These are phyloP conservation scores for Paraconiothyrium brasiliense DNA, from an alignment of 2,329 filamentous ascomycete genomes.

Conservation along the genomic window DNA sequence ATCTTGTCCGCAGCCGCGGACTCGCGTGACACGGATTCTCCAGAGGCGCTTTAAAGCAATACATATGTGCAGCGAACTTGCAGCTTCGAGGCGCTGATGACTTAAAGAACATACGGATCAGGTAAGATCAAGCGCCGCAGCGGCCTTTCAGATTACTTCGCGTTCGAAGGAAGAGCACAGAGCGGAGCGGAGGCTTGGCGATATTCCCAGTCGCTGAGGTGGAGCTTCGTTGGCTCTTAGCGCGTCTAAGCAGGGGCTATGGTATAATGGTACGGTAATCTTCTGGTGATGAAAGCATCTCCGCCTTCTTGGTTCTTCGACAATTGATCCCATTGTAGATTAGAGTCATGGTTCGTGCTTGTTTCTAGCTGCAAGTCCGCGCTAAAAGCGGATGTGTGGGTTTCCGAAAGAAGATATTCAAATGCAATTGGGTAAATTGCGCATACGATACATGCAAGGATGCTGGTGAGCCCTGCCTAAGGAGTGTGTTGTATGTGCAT, in stretches of 20 bases:
- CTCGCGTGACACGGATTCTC: background rate
- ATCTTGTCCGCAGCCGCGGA: background rate
- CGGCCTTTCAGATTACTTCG: background rate
- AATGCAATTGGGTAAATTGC: background rate
- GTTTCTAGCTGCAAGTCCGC: slow-evolving; percentile 4
- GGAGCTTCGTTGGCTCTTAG: background rate
- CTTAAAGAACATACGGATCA: background rate
- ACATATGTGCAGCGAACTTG: slow-evolving; percentile 1
- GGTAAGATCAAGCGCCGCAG: background rate
- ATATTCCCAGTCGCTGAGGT: background rate
- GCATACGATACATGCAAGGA: background rate
- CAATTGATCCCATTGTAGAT: background rate
- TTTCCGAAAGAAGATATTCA: background rate
- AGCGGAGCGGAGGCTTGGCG: slow-evolving; percentile 13
- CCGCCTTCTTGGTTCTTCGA: background rate
- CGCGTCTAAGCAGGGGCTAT: background rate
- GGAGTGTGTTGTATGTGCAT: background rate
- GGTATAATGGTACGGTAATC: background rate
- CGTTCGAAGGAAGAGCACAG: background rate
- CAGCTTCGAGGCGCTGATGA: slow-evolving; percentile 6
- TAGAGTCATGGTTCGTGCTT: no score
- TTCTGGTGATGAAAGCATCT: background rate
- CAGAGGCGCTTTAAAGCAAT: slow-evolving; percentile 4
- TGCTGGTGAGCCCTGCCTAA: slow-evolving; percentile 2
- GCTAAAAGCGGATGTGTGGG: background rate